Evolutionary conservation across 768 basidiomycete genomes (phyloP), one percentile per base, ranked within the genome.

Genomic region (Strobilomyces echinocephalus): DNA sequence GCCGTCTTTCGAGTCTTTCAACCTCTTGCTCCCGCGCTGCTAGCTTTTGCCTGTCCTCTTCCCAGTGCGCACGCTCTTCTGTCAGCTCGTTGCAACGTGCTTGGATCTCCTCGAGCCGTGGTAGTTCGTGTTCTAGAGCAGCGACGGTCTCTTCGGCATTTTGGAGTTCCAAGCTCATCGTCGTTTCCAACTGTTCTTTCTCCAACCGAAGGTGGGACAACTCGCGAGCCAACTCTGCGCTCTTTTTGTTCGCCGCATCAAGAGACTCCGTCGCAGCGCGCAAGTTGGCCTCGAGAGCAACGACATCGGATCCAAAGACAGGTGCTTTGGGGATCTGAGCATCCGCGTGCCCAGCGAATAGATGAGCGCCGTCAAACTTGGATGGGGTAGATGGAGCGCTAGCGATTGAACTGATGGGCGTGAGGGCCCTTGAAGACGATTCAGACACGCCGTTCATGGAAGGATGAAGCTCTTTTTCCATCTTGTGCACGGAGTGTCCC

Each of bases 291-390:
- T 92, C 87, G 18, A 92, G 74, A 6, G 74, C 67, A 14, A 71
- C 53, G 8, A 83, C 69, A 52, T 83, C 80, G 20, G 61, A 59
- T 14, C 76, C 69, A 11, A 78, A 69, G 28, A 77, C 73, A 0
- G 79, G 71, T 4, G 74, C 73, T 39, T 75, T 68, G 30, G 73
- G 72, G 0, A 87, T 72, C 16, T 87, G 71, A 5, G 88, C 79
- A 41, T 83, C 78, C 4, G 79, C 82, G 59, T 92, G 87, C 0
- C 91, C 91, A 0, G 92, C 88, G 58, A 92, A 92, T 49, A 93
- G 75, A 71, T 92, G 90, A 0, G 86, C 82, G 12, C 89, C 89
- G 50, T 90, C 88, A 65, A 94, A 94, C 36, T 81, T 82, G n/a
- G 77, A 72, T 6, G 80, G 72, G 12, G 76, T 69, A 1, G 77